Conservation (phyloP, 106 monocot genomes). For the Platanthera zijinensis region DNA sequence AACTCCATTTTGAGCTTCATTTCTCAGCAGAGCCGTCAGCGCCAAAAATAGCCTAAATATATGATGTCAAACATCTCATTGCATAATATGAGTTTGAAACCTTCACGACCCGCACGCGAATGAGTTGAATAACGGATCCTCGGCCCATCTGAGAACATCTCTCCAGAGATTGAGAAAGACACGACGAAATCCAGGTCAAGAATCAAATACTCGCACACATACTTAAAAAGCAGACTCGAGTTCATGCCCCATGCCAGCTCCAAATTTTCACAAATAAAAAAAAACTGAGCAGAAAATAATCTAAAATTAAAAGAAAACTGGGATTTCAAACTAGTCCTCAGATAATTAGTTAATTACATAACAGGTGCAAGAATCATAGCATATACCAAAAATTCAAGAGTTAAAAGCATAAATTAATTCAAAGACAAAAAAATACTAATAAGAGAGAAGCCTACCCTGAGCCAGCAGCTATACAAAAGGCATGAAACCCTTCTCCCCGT, state of each 20-base stretch:
- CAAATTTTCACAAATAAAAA: neutral
- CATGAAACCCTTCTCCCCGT: neutral
- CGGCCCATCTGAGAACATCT: too few species aligned
- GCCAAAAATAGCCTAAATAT: too few species aligned
- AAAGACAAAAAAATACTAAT: neutral
- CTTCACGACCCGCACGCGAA: too few species aligned
- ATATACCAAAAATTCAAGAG: neutral
- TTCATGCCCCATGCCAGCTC: neutral
- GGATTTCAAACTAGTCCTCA: neutral
- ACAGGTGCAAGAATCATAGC: neutral
- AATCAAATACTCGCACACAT: neutral
- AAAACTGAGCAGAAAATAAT: neutral
- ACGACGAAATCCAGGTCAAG: neutral
- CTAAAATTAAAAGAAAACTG: too few species aligned
- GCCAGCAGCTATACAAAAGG: constrained; percentile 6
- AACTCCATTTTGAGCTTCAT: too few species aligned
- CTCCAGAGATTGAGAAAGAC: too few species aligned
- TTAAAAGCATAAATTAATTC: neutral
- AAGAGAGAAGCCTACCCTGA: neutral
- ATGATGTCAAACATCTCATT: too few species aligned
- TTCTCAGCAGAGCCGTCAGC: too few species aligned
- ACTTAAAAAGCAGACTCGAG: neutral
- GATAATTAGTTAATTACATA: neutral
- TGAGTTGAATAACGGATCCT: too few species aligned
- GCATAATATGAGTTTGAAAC: too few species aligned